A percentile compares a stretch with the other conserved stretches of the same genome.
These are phyloP conservation scores for Ceratobasidium sp. DNA, from an alignment of 1,284 basidiomycete species.

Conservation along the genomic window DNA sequence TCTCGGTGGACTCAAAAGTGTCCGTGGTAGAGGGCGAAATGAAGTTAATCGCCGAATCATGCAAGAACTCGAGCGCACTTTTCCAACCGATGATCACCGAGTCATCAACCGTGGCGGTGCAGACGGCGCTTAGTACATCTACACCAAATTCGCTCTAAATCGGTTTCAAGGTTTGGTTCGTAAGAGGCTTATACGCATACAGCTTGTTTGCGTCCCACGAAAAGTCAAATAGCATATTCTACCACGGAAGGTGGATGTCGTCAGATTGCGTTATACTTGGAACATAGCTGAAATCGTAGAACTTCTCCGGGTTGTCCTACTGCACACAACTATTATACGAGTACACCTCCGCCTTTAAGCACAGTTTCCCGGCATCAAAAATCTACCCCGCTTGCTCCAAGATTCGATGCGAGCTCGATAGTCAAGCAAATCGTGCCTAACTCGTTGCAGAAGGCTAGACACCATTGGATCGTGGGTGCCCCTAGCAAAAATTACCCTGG, in stretches of 20 bases:
- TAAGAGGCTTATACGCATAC: constrained; percentile 18
- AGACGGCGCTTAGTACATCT: constrained; percentile 15
- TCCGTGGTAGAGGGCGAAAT: constrained; percentile 22
- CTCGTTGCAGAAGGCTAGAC: constrained; percentile 15
- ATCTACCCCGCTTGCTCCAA: no score
- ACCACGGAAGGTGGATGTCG: no score
- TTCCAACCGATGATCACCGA: constrained; percentile 33
- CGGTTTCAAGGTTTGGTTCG: not conserved
- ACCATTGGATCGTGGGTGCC: no score
- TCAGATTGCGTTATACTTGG: no score
- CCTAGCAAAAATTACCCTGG: not conserved
- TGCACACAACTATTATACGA: no score
- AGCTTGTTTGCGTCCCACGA: no score
- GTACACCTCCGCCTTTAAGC: no score
- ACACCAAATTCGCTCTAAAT: not conserved
- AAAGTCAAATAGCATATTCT: no score
- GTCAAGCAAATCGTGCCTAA: not conserved
- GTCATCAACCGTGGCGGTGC: constrained; percentile 41
- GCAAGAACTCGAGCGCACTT: constrained; percentile 32
- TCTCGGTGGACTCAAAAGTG: not conserved
- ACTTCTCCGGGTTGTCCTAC: no score
- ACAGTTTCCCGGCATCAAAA: no score
- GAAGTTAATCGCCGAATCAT: constrained; percentile 29
- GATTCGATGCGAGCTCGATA: constrained; percentile 25
- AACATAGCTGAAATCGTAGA: no score